These are phyloP conservation scores for Whalleya microplaca DNA, from an alignment of 2,329 filamentous ascomycete species.

Conservation along the genomic window DNA sequence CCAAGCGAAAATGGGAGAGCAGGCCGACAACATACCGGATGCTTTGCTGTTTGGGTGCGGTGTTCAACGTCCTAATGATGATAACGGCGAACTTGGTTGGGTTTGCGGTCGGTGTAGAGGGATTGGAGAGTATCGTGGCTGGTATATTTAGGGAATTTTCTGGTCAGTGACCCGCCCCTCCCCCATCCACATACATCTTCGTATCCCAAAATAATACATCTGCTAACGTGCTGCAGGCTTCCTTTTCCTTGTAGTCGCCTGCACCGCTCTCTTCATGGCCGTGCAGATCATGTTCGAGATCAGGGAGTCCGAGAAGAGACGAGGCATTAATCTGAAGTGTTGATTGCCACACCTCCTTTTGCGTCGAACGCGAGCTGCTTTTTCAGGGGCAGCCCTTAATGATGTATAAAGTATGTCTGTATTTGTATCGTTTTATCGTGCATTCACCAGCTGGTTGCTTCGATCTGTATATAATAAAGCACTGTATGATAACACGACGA, in stretches of 20 bases:
- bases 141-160: constrained; percentile 78
- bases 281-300: constrained; percentile 97
- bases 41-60: constrained; percentile 78
- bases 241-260: constrained; percentile 73
- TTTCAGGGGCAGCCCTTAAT: too few relatives aligned
- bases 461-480: too few relatives aligned
- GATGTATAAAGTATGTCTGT: too few relatives aligned
- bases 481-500: too few relatives aligned
- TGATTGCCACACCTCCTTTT: constrained; percentile 41
- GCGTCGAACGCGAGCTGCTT: too few relatives aligned
- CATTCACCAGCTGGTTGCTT: too few relatives aligned
- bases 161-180: constrained; percentile 48
- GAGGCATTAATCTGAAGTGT: constrained; percentile 83
- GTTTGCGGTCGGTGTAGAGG: constrained; percentile 90
- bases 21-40: constrained; percentile 75
- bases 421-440: too few relatives aligned
- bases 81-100: constrained; percentile 94
- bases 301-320: constrained; percentile 79
- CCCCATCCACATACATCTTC: background rate
- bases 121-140: constrained; percentile 73
- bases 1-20: constrained; percentile 69
- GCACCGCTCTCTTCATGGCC: constrained; percentile 77
- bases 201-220: background rate
- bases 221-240: constrained; percentile 53
- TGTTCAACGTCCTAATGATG: constrained; percentile 90